These are phyloP conservation scores for Conoideocrella luteorostrata DNA, from an alignment of 2,329 filamentous ascomycete species.

Conservation along the genomic window DNA sequence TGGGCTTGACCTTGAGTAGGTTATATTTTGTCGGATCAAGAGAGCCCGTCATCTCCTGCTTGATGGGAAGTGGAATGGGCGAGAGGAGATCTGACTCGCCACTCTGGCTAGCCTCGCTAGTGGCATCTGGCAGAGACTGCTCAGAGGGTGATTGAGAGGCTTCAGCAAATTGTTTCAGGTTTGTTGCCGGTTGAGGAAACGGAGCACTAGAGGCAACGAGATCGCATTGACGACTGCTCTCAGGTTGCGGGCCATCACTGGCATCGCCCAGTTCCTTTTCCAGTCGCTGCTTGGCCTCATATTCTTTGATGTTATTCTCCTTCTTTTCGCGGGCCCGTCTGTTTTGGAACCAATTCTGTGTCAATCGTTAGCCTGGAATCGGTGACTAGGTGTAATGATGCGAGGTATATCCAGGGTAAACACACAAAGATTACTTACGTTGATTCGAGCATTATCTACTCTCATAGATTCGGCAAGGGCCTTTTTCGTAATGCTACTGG, in stretches of 20 bases:
- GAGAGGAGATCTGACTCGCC: conserved; percentile 19
- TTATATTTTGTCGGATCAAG: neutral
- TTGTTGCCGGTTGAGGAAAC: conserved; percentile 25
- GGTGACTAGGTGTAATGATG: too few species aligned
- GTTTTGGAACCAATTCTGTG: conserved; percentile 64
- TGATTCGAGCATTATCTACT: conserved; percentile 58
- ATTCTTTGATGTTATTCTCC: conserved; percentile 46
- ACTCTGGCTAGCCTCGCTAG: conserved; percentile 21
- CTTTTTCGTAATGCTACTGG: conserved; percentile 55
- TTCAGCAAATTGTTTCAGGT: conserved; percentile 10
- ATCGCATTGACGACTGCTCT: conserved; percentile 25
- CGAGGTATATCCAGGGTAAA: too few species aligned
- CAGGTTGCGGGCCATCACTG: conserved; percentile 19
- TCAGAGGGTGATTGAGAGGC: conserved; percentile 12
- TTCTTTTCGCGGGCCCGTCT: conserved; percentile 59
- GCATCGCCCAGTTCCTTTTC: conserved; percentile 26
- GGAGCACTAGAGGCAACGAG: conserved; percentile 35
- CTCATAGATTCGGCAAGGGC: conserved; percentile 54
- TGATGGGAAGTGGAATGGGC: conserved; percentile 2
- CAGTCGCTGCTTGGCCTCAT: conserved; percentile 30
- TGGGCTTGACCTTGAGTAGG: too few species aligned
- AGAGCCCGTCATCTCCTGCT: conserved; percentile 2
- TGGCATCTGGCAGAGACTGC: conserved; percentile 13
- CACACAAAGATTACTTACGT: conserved; percentile 36
- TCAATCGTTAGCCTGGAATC: conserved; percentile 28